Percentiles rank a stretch among this genome's conserved stretches.
These are phyloP conservation scores for Sanghuangporus weigelae DNA, from an alignment of 1,284 basidiomycete genomes.

Conservation along the genomic window DNA sequence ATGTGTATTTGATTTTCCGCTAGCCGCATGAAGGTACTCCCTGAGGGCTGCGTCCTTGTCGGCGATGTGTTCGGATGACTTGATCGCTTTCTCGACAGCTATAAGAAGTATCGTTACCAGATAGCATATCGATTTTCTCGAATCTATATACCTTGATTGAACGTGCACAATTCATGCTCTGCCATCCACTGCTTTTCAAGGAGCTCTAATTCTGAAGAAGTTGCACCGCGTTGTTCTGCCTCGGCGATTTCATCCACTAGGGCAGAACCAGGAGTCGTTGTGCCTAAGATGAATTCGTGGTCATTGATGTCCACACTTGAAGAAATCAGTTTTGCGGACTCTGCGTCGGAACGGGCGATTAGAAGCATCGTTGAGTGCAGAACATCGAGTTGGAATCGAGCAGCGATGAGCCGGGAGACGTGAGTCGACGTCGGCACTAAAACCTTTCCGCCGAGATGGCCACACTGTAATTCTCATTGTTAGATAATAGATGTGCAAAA, in stretches of 20 bases:
- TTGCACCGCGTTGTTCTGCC: slow-evolving; percentile 66
- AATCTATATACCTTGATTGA: slow-evolving; percentile 63
- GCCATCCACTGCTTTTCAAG: slow-evolving; percentile 78
- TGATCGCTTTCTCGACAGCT: slow-evolving; percentile 62
- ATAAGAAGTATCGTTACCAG: slow-evolving; percentile 1
- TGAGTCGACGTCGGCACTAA: slow-evolving; percentile 87
- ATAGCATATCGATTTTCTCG: neutral
- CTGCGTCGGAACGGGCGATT: slow-evolving; percentile 89
- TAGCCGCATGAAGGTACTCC: slow-evolving; percentile 53
- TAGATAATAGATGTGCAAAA: neutral
- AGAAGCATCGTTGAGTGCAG: slow-evolving; percentile 84
- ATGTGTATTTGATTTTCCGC: slow-evolving; percentile 70
- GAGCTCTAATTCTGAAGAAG: slow-evolving; percentile 66
- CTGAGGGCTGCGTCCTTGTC: slow-evolving; percentile 56
- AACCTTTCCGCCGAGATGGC: slow-evolving; percentile 91
- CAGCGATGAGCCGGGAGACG: slow-evolving; percentile 75
- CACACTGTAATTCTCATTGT: slow-evolving; percentile 53
- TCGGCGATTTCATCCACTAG: slow-evolving; percentile 72
- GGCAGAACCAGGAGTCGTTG: slow-evolving; percentile 51
- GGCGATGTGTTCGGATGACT: slow-evolving; percentile 37
- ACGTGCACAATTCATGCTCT: slow-evolving; percentile 73
- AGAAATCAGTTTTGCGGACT: slow-evolving; percentile 83
- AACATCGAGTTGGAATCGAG: slow-evolving; percentile 86
- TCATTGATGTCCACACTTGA: slow-evolving; percentile 76
- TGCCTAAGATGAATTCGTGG: slow-evolving; percentile 76